These are phyloP conservation scores for Phytophthora pini DNA, from an alignment of 352 stramenopile species.

Conservation along the genomic window DNA sequence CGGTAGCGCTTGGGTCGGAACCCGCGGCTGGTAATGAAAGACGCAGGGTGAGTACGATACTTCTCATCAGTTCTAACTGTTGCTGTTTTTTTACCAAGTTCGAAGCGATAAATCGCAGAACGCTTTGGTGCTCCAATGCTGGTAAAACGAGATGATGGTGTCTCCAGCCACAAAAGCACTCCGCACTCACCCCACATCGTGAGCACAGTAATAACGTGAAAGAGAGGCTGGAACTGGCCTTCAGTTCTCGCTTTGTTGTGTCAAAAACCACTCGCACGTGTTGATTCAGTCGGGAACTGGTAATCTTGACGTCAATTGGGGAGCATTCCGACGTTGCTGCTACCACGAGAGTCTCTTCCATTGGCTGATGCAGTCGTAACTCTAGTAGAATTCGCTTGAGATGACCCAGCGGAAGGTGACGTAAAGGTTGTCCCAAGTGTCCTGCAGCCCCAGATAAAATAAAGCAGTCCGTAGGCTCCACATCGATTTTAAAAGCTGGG, in stretches of 20 bases:
- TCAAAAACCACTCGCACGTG: slow-evolving; percentile 27
- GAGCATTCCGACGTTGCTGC: slow-evolving; percentile 1
- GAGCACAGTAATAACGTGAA: slow-evolving; percentile 35
- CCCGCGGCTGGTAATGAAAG: slow-evolving; percentile 4
- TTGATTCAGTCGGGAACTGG: slow-evolving; percentile 2
- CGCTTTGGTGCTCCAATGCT: slow-evolving; percentile 28
- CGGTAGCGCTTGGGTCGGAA: slow-evolving; percentile 1
- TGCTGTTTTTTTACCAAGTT: slow-evolving; percentile 23
- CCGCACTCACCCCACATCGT: slow-evolving; percentile 25
- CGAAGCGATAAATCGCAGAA: slow-evolving; percentile 38
- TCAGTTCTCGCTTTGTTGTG: background rate
- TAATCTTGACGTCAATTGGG: slow-evolving; percentile 14
- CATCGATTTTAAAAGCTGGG: slow-evolving; percentile 16
- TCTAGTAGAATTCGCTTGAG: slow-evolving; percentile 43
- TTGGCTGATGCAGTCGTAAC: background rate
- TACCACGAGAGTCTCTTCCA: slow-evolving; percentile 13
- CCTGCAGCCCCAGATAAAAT: slow-evolving; percentile 6
- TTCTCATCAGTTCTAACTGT: background rate
- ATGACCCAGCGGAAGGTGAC: slow-evolving; percentile 35
- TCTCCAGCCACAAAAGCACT: slow-evolving; percentile 36
- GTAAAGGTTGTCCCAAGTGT: slow-evolving; percentile 15
- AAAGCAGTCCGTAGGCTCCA: slow-evolving; percentile 4
- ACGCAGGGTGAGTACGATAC: background rate
- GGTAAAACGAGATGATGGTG: slow-evolving; percentile 24
- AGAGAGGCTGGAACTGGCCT: background rate